Percentiles rank a stretch among this genome's conserved stretches.
These are phyloP conservation scores for Talaromyces adpressus DNA, from an alignment of 495 filamentous ascomycete species.

Conservation along the genomic window DNA sequence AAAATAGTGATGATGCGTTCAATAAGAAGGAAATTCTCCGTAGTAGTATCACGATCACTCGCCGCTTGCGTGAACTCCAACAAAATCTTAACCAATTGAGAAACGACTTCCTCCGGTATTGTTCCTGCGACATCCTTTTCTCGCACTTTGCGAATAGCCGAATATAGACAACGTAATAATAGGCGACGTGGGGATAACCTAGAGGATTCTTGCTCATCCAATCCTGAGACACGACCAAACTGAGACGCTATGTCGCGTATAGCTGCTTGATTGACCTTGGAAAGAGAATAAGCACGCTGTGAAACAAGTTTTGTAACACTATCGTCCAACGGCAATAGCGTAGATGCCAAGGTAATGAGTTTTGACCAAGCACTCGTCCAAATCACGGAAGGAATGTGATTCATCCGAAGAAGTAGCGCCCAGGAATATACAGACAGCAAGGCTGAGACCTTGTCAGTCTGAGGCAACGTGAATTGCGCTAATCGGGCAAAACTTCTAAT, in stretches of 20 bases:
- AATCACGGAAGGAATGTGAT: constrained; percentile 21
- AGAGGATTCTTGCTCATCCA: constrained; percentile 10
- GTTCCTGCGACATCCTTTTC: constrained; percentile 18
- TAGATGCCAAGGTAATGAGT: constrained; percentile 21
- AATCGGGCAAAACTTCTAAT: constrained; percentile 65
- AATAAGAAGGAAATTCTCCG: constrained; percentile 15
- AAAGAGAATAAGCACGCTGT: constrained; percentile 15
- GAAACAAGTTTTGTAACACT: constrained; percentile 18
- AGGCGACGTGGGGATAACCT: constrained; percentile 25
- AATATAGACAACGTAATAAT: constrained; percentile 24
- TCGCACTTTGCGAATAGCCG: constrained; percentile 19
- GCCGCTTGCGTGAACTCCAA: constrained; percentile 11
- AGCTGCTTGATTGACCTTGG: constrained; percentile 23
- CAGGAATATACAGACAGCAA: constrained; percentile 28
- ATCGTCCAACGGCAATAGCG: constrained; percentile 20
- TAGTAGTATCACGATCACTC: background rate
- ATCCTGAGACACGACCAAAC: constrained; percentile 6
- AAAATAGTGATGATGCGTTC: constrained; percentile 52
- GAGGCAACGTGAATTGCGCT: constrained; percentile 30
- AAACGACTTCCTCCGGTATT: constrained; percentile 20
- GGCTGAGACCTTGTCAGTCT: constrained; percentile 25
- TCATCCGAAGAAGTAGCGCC: constrained; percentile 18
- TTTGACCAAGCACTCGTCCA: constrained; percentile 26
- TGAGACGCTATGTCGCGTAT: constrained; percentile 21
- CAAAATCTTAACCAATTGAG: constrained; percentile 21